phyloP scores from a whole-genome alignment of 179 eudicot species.

The Spinacia oleracea region DNA sequence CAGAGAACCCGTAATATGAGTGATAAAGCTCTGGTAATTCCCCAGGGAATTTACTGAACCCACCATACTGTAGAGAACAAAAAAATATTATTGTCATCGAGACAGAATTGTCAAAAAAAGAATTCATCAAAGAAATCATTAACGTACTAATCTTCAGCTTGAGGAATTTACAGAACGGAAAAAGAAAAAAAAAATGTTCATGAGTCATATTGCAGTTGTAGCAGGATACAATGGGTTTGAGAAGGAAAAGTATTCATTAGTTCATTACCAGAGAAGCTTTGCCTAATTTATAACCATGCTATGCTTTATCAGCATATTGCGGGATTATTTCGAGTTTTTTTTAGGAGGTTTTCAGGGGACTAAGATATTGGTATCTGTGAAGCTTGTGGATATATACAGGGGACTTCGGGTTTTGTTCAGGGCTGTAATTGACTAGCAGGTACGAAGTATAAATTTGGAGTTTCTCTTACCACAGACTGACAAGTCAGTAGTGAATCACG shows the following conservation, averaged over 20 bases:
- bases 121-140: not conserved
- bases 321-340: too few relatives aligned
- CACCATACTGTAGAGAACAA: constrained; percentile 60
- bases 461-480: constrained; percentile 65
- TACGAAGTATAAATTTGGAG: too few relatives aligned
- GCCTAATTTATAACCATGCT: too few relatives aligned
- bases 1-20: constrained; percentile 78
- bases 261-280: too few relatives aligned
- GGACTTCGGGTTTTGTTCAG: not conserved
- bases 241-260: not conserved
- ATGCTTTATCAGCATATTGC: too few relatives aligned
- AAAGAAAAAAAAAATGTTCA: not conserved
- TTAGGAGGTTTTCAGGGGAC: not conserved
- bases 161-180: not conserved
- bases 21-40: constrained; percentile 85
- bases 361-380: too few relatives aligned
- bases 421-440: not conserved
- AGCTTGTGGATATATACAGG: too few relatives aligned
- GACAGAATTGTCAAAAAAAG: not conserved
- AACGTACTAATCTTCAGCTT: not conserved
- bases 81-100: not conserved
- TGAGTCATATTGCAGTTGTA: not conserved
- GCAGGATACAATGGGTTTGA: not conserved
- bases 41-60: constrained; percentile 83
- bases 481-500: constrained; percentile 64